A percentile compares a stretch with the other conserved stretches of the same genome.
Conservation (phyloP, 257 asterid species). For the Solanum chilense region DNA sequence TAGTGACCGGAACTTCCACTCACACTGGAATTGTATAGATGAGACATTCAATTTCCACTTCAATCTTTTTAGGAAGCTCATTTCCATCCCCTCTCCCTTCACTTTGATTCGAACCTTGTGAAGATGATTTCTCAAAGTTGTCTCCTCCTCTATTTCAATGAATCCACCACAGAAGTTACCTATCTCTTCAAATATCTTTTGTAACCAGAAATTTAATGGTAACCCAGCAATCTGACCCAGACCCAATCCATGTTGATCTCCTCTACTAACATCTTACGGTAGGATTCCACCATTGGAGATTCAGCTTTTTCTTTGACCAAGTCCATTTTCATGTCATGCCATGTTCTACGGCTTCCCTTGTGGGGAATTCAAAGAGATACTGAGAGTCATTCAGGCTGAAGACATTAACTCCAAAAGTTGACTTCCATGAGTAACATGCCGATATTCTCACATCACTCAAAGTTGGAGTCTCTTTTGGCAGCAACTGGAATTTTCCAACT, state of each 20-base stretch:
- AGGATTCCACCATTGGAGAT: not conserved
- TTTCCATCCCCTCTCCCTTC: not conserved
- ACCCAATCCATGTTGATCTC: not conserved
- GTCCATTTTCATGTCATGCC: not conserved
- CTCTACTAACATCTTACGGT: not conserved
- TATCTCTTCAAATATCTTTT: not conserved
- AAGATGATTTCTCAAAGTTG: not conserved
- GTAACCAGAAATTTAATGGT: not conserved
- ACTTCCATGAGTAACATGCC: not conserved
- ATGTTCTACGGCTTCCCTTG: not conserved
- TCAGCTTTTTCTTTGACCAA: not conserved
- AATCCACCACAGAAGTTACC: not conserved
- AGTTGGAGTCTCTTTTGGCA: not conserved
- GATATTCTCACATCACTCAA: not conserved
- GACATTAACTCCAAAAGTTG: not conserved
- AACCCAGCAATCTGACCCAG: not conserved
- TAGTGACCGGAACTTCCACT: not conserved
- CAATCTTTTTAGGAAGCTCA: not conserved
- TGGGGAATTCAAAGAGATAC: not conserved
- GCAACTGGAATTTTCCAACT: not conserved
- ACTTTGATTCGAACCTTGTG: not conserved
- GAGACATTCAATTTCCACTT: not conserved
- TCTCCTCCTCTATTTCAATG: not conserved
- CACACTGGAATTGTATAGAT: not conserved
- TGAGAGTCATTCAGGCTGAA: not conserved